A percentile compares a stretch with the other conserved stretches of the same genome.
Conservation (phyloP, 1,284 basidiomycete genomes). For the Mycosarcoma maydis region DNA sequence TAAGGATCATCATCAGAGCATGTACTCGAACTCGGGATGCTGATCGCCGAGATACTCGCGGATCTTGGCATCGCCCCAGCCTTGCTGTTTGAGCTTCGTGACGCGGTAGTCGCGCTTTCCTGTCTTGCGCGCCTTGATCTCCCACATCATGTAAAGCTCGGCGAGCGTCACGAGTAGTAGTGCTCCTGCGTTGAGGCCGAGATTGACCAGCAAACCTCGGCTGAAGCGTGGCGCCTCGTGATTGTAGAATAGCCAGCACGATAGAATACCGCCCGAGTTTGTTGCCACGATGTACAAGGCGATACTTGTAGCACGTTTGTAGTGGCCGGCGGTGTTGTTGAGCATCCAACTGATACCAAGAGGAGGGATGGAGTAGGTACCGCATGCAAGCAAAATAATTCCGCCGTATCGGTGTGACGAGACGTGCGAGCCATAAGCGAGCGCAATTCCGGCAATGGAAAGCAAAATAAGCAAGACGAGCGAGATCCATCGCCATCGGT, state of each 20-base stretch:
- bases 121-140: slow-evolving; percentile 38
- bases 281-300: slow-evolving; percentile 44
- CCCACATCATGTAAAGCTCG: slow-evolving; percentile 52
- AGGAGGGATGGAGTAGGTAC: slow-evolving; percentile 47
- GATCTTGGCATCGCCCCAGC: slow-evolving; percentile 51
- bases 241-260: slow-evolving; percentile 52
- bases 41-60: slow-evolving; percentile 57
- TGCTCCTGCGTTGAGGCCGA: slow-evolving; percentile 40
- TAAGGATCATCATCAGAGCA: slow-evolving; percentile 41
- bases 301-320: slow-evolving; percentile 57
- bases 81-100: slow-evolving; percentile 29
- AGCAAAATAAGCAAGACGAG: slow-evolving; percentile 41
- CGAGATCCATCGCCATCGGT: slow-evolving; percentile 44
- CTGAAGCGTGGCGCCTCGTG: slow-evolving; percentile 42
- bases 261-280: slow-evolving; percentile 44
- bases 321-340: slow-evolving; percentile 49
- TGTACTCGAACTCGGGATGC: slow-evolving; percentile 55
- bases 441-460: slow-evolving; percentile 45
- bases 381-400: slow-evolving; percentile 51
- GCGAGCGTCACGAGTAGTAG: slow-evolving; percentile 37
- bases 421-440: slow-evolving; percentile 44
- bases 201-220: slow-evolving; percentile 53
- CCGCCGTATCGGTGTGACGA: slow-evolving; percentile 51
- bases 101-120: slow-evolving; percentile 53
- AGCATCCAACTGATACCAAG: slow-evolving; percentile 51